Evolutionary conservation across 2,329 filamentous ascomycete species (phyloP).

Genomic region (Iodosphaeria phyllophila): DNA sequence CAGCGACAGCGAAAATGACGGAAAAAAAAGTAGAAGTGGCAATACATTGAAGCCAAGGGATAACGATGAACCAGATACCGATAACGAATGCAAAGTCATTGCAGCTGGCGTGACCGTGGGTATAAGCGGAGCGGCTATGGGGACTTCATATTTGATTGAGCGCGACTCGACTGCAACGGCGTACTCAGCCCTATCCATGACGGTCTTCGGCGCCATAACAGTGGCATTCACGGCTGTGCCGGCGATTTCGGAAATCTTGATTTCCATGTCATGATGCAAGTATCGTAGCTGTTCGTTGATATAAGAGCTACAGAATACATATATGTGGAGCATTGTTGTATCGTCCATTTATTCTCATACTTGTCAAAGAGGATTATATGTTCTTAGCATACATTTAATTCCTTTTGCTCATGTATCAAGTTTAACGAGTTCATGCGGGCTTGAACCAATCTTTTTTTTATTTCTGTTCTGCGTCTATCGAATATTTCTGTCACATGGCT

Average conservation of each 20-base stretch:
- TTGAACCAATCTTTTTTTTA: too few relatives aligned
- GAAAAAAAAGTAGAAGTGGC: too few relatives aligned
- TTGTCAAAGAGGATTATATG: background rate
- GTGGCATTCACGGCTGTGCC: constrained; percentile 32
- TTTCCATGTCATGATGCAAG: constrained; percentile 16
- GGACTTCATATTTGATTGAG: constrained; percentile 37
- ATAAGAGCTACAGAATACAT: too few relatives aligned
- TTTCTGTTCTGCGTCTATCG: too few relatives aligned
- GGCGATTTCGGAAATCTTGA: constrained; percentile 21
- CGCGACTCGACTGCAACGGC: constrained; percentile 30
- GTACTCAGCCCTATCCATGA: constrained; percentile 38
- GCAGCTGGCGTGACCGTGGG: constrained; percentile 33
- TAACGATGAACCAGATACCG: background rate
- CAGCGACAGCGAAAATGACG: background rate
- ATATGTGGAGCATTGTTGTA: too few relatives aligned
- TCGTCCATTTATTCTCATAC: too few relatives aligned
- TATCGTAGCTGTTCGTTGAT: too few relatives aligned
- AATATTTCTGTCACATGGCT: too few relatives aligned
- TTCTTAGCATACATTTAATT: too few relatives aligned
- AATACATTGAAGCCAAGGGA: constrained; percentile 1
- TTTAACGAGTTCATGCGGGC: too few relatives aligned
- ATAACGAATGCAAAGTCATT: constrained; percentile 16
- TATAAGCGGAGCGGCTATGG: constrained; percentile 41
- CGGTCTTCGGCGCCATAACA: constrained; percentile 34
- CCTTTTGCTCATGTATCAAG: too few relatives aligned